Conservation (phyloP, 768 basidiomycete genomes). For the Kwoniella sp. region DNA sequence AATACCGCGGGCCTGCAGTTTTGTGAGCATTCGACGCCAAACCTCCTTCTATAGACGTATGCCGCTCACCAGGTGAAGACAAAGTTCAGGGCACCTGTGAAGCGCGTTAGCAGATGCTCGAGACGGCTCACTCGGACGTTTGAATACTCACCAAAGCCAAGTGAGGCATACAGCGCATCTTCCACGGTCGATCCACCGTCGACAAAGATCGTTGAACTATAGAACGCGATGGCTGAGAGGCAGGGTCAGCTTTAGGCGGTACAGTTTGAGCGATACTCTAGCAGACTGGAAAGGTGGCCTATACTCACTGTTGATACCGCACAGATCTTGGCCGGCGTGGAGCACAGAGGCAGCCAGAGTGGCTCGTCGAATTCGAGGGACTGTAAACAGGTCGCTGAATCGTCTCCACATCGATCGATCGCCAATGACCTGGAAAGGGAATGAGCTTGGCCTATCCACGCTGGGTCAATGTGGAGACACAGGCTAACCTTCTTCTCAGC, state of each 20-base stretch:
- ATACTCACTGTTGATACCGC: slow-evolving; percentile 49
- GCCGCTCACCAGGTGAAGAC: slow-evolving; percentile 51
- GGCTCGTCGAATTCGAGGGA: slow-evolving; percentile 58
- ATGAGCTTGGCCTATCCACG: background rate
- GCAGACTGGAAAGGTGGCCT: slow-evolving; percentile 1
- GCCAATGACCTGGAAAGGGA: background rate
- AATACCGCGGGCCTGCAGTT: slow-evolving; percentile 47
- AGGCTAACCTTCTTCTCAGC: slow-evolving; percentile 51
- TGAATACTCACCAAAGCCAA: slow-evolving; percentile 46
- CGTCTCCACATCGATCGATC: slow-evolving; percentile 43
- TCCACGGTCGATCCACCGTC: slow-evolving; percentile 52
- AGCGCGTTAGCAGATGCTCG: slow-evolving; percentile 32
- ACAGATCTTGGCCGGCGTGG: slow-evolving; percentile 58
- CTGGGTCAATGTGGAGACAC: slow-evolving; percentile 28
- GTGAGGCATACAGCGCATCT: slow-evolving; percentile 51
- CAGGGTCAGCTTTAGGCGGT: background rate
- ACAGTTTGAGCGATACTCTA: too few relatives aligned
- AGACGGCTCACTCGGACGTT: too few relatives aligned
- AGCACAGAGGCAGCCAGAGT: slow-evolving; percentile 56
- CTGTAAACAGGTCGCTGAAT: slow-evolving; percentile 57
- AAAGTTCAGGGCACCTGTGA: slow-evolving; percentile 53
- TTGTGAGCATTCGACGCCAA: slow-evolving; percentile 47
- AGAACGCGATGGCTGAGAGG: slow-evolving; percentile 49
- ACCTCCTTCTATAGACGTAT: slow-evolving; percentile 34
- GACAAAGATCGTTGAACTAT: slow-evolving; percentile 58